phyloP scores from a whole-genome alignment of 495 filamentous ascomycete genomes.

The Penicillium paradoxum region DNA sequence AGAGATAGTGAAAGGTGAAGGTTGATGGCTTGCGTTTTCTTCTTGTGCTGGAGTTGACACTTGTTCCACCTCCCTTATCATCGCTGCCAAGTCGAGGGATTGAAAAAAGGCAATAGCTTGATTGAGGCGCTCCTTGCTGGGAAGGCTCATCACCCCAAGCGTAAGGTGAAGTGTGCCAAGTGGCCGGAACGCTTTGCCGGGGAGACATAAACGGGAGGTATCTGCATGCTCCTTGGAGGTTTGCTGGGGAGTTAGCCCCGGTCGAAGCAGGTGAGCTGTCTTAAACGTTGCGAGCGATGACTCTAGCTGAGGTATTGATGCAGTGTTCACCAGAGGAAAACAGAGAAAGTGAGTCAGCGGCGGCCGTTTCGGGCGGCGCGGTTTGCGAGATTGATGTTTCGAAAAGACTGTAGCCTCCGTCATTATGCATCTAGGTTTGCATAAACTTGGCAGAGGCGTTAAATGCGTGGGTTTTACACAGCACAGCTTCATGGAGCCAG shows the following conservation, averaged over 20 bases:
- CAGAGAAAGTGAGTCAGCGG: constrained; percentile 85
- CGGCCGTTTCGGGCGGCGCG: constrained; percentile 26
- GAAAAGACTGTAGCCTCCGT: constrained; percentile 5
- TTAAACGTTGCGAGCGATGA: constrained; percentile 56
- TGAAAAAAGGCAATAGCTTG: constrained; percentile 54
- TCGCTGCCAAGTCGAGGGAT: constrained; percentile 44
- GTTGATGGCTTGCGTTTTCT: neutral
- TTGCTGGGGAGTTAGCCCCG: constrained; percentile 6
- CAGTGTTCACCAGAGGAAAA: constrained; percentile 64
- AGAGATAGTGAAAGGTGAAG: constrained; percentile 26
- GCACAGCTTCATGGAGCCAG: neutral
- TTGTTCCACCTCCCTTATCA: constrained; percentile 39
- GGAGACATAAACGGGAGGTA: constrained; percentile 33
- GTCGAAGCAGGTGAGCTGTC: constrained; percentile 41
- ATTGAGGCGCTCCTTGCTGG: constrained; percentile 49
- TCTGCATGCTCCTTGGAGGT: constrained; percentile 10
- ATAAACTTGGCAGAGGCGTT: neutral
- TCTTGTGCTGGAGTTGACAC: constrained; percentile 1
- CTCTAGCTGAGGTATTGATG: constrained; percentile 60
- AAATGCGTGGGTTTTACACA: neutral
- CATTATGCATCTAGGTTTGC: constrained; percentile 7
- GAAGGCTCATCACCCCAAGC: constrained; percentile 79
- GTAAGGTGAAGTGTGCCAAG: constrained; percentile 81
- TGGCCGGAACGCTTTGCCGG: constrained; percentile 64
- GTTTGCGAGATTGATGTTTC: constrained; percentile 5